Evolutionary conservation across 2,329 filamentous ascomycete species (phyloP).

Genomic region (Verticillium nonalfalfae): DNA sequence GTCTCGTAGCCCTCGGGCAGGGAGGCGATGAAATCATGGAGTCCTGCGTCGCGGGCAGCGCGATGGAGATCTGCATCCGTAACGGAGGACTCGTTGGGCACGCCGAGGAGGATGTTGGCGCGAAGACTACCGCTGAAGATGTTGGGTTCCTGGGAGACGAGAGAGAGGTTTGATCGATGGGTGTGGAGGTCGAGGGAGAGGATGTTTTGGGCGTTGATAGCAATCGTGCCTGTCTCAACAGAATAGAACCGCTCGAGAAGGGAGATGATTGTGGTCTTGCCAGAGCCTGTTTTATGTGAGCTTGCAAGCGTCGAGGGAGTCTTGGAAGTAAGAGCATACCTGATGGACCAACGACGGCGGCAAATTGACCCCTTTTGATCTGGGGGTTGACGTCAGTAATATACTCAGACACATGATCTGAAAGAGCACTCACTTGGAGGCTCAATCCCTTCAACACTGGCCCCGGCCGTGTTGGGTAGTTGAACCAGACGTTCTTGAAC

Average conservation of each 20-base stretch:
- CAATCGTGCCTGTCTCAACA: conserved; percentile 29
- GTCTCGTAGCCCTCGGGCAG: conserved; percentile 43
- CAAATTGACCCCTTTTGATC: conserved; percentile 32
- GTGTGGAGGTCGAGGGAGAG: conserved; percentile 8
- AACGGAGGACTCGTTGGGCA: conserved; percentile 28
- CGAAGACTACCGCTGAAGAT: conserved; percentile 42
- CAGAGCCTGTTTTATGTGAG: conserved; percentile 24
- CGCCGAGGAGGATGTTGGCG: conserved; percentile 38
- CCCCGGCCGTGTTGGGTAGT: conserved; percentile 14
- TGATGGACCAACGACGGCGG: conserved; percentile 36
- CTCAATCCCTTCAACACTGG: background rate
- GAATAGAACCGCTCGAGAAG: conserved; percentile 51
- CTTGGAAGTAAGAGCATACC: background rate
- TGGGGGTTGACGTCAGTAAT: background rate
- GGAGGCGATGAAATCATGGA: conserved; percentile 49
- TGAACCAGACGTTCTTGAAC: conserved; percentile 14
- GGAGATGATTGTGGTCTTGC: conserved; percentile 46
- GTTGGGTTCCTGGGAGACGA: conserved; percentile 46
- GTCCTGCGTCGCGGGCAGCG: conserved; percentile 34
- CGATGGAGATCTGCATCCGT: conserved; percentile 16
- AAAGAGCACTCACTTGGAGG: background rate
- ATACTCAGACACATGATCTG: background rate
- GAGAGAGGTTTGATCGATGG: conserved; percentile 35
- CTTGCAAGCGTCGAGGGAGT: background rate
- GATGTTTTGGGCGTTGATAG: conserved; percentile 29